phyloP scores from a whole-genome alignment of 257 asterid genomes.

The Gynochthodes officinalis region DNA sequence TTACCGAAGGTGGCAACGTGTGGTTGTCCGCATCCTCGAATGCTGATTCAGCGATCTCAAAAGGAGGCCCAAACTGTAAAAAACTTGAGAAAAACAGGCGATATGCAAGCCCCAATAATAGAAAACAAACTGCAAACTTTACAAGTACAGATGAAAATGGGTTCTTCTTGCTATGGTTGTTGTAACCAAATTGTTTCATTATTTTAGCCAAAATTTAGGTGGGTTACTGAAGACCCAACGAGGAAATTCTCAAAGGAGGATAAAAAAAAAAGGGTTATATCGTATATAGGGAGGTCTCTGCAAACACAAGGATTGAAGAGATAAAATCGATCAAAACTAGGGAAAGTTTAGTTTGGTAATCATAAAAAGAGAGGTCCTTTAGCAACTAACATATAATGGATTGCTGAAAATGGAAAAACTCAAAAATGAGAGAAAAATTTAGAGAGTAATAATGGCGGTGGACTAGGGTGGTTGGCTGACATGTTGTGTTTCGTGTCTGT shows the following conservation, averaged over 20 bases:
- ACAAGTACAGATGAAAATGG: constrained; percentile 36
- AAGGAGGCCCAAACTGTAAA: constrained; percentile 34
- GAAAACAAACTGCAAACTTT: constrained; percentile 47
- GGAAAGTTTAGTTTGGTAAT: background rate
- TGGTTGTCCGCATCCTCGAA: background rate
- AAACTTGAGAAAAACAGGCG: constrained; percentile 50
- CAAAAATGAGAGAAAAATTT: background rate
- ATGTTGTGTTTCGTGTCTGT: background rate
- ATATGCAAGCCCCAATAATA: constrained; percentile 54
- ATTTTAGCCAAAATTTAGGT: background rate
- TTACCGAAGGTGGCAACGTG: constrained; percentile 25
- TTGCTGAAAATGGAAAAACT: too few relatives aligned
- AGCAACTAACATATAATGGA: too few relatives aligned
- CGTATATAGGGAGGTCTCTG: too few relatives aligned
- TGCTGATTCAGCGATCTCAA: constrained; percentile 20
- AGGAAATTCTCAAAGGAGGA: background rate
- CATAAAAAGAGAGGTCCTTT: too few relatives aligned
- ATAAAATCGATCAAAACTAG: background rate
- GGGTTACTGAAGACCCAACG: background rate
- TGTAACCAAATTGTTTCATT: constrained; percentile 44
- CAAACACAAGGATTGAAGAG: too few relatives aligned
- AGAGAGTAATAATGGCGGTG: background rate
- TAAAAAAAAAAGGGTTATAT: background rate
- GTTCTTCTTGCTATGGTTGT: constrained; percentile 24
- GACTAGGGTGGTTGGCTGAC: background rate